Conservation (phyloP, 805 yeast species). For the Saturnispora gosingensis region DNA sequence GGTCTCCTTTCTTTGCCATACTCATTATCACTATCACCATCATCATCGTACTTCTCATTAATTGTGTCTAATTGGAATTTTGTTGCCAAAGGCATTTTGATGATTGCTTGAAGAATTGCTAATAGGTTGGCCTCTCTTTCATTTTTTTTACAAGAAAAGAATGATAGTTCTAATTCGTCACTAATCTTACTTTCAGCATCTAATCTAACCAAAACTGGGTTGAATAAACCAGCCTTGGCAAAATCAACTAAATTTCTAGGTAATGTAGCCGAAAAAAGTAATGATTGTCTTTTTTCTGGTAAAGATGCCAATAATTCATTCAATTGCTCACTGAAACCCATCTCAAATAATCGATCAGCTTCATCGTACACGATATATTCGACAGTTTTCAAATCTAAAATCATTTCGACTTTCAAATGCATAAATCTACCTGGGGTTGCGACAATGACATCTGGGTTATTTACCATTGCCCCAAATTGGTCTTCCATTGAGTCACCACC, state of each 20-base stretch:
- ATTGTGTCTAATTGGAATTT: slow-evolving; percentile 54
- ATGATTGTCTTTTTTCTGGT: slow-evolving; percentile 76
- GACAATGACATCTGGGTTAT: slow-evolving; percentile 87
- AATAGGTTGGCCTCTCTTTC: slow-evolving; percentile 87
- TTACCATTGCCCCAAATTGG: slow-evolving; percentile 86
- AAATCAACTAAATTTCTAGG: slow-evolving; percentile 90
- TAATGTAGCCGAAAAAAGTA: slow-evolving; percentile 88
- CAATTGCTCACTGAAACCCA: slow-evolving; percentile 92
- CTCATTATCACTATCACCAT: slow-evolving; percentile 43
- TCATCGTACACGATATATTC: slow-evolving; percentile 95
- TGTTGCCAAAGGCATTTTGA: slow-evolving; percentile 75
- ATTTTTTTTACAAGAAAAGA: slow-evolving; percentile 65
- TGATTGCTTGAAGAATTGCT: slow-evolving; percentile 69
- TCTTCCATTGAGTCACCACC: slow-evolving; percentile 99
- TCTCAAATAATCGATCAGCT: slow-evolving; percentile 92
- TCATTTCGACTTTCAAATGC: slow-evolving; percentile 95
- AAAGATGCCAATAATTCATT: slow-evolving; percentile 79
- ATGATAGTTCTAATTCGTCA: slow-evolving; percentile 85
- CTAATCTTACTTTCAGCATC: slow-evolving; percentile 91
- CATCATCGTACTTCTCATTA: slow-evolving; percentile 38
- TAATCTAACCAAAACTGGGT: slow-evolving; percentile 85
- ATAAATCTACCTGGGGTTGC: slow-evolving; percentile 98
- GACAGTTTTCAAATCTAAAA: slow-evolving; percentile 66
- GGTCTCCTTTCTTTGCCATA: slow-evolving; percentile 26
- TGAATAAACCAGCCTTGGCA: slow-evolving; percentile 91